Evolutionary conservation across 176 grass and related monocot species (phyloP).

Genomic region (Oryza brachyantha): DNA sequence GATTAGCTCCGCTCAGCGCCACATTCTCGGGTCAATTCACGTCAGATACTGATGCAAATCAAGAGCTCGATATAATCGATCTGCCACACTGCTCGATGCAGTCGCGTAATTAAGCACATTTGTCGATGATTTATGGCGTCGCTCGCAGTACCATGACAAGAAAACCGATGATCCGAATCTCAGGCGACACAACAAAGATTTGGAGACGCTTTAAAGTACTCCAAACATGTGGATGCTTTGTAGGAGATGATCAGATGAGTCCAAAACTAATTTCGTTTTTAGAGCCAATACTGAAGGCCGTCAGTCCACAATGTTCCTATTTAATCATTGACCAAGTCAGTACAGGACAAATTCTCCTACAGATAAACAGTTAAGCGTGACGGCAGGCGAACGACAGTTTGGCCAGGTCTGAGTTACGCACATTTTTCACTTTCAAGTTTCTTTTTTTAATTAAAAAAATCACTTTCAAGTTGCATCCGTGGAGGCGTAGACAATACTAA

Average conservation of each 20-base stretch:
- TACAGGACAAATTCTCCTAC: background rate
- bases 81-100: constrained; percentile 8
- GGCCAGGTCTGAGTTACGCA: constrained; percentile 9
- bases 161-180: constrained; percentile 4
- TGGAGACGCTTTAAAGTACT: no score
- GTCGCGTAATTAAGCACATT: constrained; percentile 20
- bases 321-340: constrained; percentile 18
- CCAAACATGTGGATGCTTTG: constrained; percentile 5
- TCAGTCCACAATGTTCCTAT: background rate
- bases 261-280: constrained; percentile 4
- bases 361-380: background rate
- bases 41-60: constrained; percentile 3
- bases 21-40: constrained; percentile 18
- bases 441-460: no score
- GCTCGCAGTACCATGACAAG: background rate
- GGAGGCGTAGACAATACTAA: no score
- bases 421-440: no score
- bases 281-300: background rate
- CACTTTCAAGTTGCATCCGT: no score
- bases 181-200: constrained; percentile 12
- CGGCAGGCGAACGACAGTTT: background rate
- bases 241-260: constrained; percentile 21
- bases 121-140: constrained; percentile 15
- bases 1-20: background rate
- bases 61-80: background rate